Evolutionary conservation across 2,329 filamentous ascomycete species (phyloP).

Genomic region (Calonectria pauciramosa): DNA sequence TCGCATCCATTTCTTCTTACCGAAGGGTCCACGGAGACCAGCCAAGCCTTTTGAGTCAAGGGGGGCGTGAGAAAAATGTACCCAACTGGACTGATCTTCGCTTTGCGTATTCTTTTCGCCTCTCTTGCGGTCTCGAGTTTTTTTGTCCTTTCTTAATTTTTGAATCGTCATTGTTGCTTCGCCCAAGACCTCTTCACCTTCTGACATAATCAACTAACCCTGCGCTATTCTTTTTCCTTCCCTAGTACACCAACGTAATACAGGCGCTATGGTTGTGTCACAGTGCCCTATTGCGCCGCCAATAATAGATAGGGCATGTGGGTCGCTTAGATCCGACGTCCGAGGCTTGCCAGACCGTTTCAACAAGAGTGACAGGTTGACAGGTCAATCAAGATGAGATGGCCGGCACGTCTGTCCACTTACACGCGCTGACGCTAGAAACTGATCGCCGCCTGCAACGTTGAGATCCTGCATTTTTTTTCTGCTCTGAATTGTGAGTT

Average conservation of each 20-base stretch:
- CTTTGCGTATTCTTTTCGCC: not conserved
- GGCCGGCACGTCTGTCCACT: not conserved
- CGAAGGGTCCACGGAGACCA: not conserved
- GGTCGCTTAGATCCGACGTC: not conserved
- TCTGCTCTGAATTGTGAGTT: not conserved
- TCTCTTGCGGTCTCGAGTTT: not conserved
- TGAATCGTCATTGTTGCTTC: not conserved
- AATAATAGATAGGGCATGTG: not conserved
- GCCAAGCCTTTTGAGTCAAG: not conserved
- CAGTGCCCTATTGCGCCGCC: not conserved
- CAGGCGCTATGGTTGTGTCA: not conserved
- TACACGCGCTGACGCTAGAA: not conserved
- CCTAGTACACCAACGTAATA: not conserved
- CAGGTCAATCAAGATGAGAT: slow-evolving; percentile 12
- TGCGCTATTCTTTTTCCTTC: not conserved
- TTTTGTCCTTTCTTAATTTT: not conserved
- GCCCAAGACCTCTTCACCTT: not conserved
- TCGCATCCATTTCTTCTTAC: not conserved
- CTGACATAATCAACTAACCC: not conserved
- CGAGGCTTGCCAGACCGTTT: not conserved
- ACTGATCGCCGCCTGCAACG: not conserved
- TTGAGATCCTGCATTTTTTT: not conserved
- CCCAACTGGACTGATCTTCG: not conserved
- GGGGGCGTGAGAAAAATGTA: not conserved
- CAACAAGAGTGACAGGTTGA: not conserved